These are phyloP conservation scores for Xylariales sp. DNA, from an alignment of 2,329 filamentous ascomycete genomes.

Conservation along the genomic window DNA sequence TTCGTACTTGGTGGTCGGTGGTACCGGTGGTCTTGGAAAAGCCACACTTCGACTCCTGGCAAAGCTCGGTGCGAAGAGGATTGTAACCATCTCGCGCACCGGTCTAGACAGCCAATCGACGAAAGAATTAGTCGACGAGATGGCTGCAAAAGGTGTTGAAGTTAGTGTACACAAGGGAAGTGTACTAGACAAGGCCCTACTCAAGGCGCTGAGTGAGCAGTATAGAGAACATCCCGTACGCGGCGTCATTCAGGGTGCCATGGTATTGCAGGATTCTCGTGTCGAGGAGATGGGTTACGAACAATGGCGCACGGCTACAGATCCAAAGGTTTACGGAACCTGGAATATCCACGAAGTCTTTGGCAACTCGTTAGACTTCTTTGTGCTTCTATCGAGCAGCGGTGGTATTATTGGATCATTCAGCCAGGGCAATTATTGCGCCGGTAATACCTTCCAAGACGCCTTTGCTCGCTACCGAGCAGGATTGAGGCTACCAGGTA, in stretches of 20 bases:
- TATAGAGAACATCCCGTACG: neutral
- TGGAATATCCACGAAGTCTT: neutral
- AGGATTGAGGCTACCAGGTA: neutral
- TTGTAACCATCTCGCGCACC: neutral
- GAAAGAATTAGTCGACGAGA: neutral
- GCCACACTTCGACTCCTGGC: neutral
- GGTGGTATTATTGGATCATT: neutral
- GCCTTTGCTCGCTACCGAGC: neutral
- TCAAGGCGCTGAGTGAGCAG: neutral
- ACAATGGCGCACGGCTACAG: neutral
- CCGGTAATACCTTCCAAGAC: neutral
- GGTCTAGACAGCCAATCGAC: neutral
- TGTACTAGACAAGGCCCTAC: neutral
- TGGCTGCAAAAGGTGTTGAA: neutral
- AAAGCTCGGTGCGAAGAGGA: neutral
- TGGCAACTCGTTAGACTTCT: neutral
- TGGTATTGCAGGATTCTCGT: conserved; percentile 9
- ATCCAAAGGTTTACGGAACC: neutral
- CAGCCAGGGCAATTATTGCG: conserved; percentile 4
- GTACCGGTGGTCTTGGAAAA: neutral
- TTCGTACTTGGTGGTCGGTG: conserved; percentile 4
- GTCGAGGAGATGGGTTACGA: conserved; percentile 10
- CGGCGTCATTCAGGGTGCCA: conserved; percentile 12
- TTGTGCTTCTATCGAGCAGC: neutral
- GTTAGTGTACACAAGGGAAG: neutral